A percentile compares a stretch with the other conserved stretches of the same genome.
These are phyloP conservation scores for Arabidopsis hybrid DNA, from an alignment of 441 rosid species.

Conservation along the genomic window DNA sequence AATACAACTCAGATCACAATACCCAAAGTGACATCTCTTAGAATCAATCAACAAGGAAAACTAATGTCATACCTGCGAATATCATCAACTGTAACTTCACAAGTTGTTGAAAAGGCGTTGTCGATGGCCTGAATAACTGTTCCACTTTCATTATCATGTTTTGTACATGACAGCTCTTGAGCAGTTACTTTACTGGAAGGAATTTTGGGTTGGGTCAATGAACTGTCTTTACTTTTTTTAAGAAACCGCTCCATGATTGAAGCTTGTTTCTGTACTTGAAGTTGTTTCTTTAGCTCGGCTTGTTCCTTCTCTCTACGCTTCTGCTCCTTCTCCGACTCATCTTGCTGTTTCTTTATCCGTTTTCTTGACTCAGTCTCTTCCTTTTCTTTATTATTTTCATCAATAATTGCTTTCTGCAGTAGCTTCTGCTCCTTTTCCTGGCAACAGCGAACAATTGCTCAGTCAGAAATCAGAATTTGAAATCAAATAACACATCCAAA, in stretches of 20 bases:
- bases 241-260: constrained; percentile 90
- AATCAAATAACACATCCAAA: not conserved
- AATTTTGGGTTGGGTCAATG: constrained; percentile 46
- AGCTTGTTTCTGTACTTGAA: constrained; percentile 77
- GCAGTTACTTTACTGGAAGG: constrained; percentile 44
- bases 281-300: constrained; percentile 67
- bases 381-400: constrained; percentile 66
- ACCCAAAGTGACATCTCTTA: constrained; percentile 16
- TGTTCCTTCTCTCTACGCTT: constrained; percentile 77
- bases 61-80: constrained; percentile 61
- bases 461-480: constrained; percentile 5
- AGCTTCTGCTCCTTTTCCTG: constrained; percentile 82
- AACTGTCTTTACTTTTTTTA: constrained; percentile 58
- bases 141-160: constrained; percentile 48
- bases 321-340: constrained; percentile 75
- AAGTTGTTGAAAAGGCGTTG: constrained; percentile 56
- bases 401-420: constrained; percentile 64
- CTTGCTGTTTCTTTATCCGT: constrained; percentile 72
- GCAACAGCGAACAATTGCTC: not conserved
- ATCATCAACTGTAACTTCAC: constrained; percentile 53
- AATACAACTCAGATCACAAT: constrained; percentile 33
- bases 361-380: constrained; percentile 69
- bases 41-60: constrained; percentile 2
- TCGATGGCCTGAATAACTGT: constrained; percentile 67
- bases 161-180: constrained; percentile 34